These are phyloP conservation scores for Mycena sp. DNA, from an alignment of 1,284 basidiomycete species.

Conservation along the genomic window DNA sequence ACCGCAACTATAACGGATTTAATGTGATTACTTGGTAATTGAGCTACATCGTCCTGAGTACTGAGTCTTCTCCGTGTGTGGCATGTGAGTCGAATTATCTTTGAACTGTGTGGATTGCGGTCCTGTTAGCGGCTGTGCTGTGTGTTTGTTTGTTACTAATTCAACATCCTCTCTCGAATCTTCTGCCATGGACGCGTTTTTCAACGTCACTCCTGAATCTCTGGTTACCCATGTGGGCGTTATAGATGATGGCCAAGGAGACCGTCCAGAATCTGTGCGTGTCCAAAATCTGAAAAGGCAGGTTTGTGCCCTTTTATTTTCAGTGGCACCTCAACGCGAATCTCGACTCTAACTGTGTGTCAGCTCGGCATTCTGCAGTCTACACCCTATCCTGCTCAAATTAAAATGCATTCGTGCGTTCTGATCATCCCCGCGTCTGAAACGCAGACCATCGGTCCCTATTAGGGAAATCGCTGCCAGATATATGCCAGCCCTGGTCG, in stretches of 20 bases:
- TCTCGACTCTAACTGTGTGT: not conserved
- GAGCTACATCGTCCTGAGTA: no score
- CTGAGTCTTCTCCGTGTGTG: no score
- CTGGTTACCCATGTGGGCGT: constrained; percentile 37
- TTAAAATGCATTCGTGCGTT: constrained; percentile 35
- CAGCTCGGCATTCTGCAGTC: constrained; percentile 39
- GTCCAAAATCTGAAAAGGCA: constrained; percentile 15
- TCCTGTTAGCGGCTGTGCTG: no score
- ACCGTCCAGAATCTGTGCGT: constrained; percentile 9
- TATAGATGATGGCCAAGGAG: constrained; percentile 18
- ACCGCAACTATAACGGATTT: no score
- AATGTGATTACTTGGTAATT: no score
- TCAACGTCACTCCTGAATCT: constrained; percentile 33
- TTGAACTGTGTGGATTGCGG: no score
- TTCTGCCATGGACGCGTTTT: constrained; percentile 3
- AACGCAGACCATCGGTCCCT: not conserved
- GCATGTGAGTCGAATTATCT: no score
- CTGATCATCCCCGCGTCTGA: not conserved
- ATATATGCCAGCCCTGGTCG: constrained; percentile 45
- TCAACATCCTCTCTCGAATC: no score
- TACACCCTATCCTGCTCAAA: constrained; percentile 26
- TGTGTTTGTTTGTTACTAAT: no score
- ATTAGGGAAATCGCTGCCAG: constrained; percentile 51
- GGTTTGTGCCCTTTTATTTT: constrained; percentile 11
- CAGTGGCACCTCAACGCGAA: not conserved